phyloP scores from a whole-genome alignment of 2,329 filamentous ascomycete species.

The Ambrosiella xylebori region DNA sequence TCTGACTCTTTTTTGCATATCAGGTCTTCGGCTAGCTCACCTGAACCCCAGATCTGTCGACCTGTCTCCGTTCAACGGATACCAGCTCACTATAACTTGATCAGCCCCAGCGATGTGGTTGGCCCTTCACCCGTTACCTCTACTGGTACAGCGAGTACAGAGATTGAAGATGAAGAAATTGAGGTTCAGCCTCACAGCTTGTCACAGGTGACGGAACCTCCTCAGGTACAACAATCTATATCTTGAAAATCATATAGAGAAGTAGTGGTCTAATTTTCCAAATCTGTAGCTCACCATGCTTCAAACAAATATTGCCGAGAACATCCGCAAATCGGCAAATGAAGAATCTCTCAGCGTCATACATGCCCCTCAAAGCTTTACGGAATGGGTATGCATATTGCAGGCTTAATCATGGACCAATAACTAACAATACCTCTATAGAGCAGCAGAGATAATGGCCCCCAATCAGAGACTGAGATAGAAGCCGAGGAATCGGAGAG shows the following conservation, averaged over 20 bases:
- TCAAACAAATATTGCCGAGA: constrained; percentile 38
- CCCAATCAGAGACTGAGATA: constrained; percentile 5
- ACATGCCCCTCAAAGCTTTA: constrained; percentile 71
- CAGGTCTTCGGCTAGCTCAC: constrained; percentile 25
- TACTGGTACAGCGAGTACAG: constrained; percentile 65
- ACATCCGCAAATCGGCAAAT: constrained; percentile 39
- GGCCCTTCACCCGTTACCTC: constrained; percentile 75
- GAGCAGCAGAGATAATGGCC: background rate
- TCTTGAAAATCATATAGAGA: background rate
- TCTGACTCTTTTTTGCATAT: constrained; percentile 12
- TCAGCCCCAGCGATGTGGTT: constrained; percentile 51
- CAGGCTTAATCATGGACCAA: background rate
- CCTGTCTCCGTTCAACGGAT: constrained; percentile 33
- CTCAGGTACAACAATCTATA: constrained; percentile 4
- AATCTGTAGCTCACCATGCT: constrained; percentile 25
- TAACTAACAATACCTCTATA: background rate
- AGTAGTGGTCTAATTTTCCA: background rate
- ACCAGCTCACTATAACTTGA: constrained; percentile 35
- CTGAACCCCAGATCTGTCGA: constrained; percentile 31
- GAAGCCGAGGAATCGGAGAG: constrained; percentile 4
- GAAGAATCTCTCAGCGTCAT: constrained; percentile 83
- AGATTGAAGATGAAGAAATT: constrained; percentile 61
- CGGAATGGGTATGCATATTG: constrained; percentile 47
- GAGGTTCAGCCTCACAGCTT: constrained; percentile 33
- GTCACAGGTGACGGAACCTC: constrained; percentile 2